Percentiles rank a stretch among this genome's conserved stretches.
phyloP scores from a whole-genome alignment of 2,329 filamentous ascomycete genomes.

The Colletotrichum trifolii region DNA sequence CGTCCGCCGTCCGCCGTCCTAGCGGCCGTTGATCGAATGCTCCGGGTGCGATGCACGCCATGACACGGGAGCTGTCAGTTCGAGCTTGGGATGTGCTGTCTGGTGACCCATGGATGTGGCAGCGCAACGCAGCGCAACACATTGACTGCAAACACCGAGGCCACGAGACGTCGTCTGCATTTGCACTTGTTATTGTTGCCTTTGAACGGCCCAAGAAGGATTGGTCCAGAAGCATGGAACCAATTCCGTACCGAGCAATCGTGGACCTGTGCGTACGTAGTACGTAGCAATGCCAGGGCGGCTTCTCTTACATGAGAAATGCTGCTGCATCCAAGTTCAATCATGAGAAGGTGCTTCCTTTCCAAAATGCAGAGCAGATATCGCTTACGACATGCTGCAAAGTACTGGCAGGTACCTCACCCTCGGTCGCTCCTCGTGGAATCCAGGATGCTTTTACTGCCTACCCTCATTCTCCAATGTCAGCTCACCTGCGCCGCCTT shows the following conservation, averaged over 20 bases:
- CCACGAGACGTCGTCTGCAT: conserved; percentile 17
- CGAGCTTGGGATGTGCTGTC: conserved; percentile 5
- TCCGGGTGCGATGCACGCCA: conserved; percentile 6
- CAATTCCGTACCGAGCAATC: conserved; percentile 15
- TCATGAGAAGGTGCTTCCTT: too few species aligned
- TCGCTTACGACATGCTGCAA: neutral
- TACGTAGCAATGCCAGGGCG: conserved; percentile 7
- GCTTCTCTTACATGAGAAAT: conserved; percentile 16
- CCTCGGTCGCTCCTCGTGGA: conserved; percentile 2
- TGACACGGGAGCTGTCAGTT: conserved; percentile 27
- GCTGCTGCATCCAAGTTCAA: neutral
- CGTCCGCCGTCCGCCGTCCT: conserved; percentile 2
- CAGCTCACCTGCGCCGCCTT: conserved; percentile 10
- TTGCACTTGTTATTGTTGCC: conserved; percentile 9
- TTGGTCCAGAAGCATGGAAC: conserved; percentile 24
- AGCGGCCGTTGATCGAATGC: conserved; percentile 16
- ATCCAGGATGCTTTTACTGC: neutral
- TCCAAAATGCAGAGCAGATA: too few species aligned
- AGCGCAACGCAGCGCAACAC: neutral
- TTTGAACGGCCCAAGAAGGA: conserved; percentile 1
- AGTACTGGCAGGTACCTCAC: neutral
- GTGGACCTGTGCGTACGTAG: neutral
- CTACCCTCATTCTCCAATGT: conserved; percentile 23
- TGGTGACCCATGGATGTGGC: conserved; percentile 20
- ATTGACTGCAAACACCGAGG: conserved; percentile 14